Base-by-base conservation (phyloP, 2,329 filamentous ascomycete species). In the Albifimbria verrucaria region DNA sequence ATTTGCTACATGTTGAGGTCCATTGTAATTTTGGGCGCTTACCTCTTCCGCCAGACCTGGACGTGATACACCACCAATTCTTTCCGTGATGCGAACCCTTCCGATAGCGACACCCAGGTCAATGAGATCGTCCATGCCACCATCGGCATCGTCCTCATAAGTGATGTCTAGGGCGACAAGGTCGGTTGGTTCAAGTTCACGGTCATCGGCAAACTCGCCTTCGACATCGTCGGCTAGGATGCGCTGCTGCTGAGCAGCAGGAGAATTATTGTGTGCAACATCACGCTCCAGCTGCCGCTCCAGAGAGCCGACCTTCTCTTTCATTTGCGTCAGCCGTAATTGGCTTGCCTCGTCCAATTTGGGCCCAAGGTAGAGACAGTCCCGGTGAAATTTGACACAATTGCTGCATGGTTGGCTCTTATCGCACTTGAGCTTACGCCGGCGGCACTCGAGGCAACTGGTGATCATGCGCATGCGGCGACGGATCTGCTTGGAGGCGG, bases 361-460 rank as follows among this genome's bases (percentile, higher is more conserved):
- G 0, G 84, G 80, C 2, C 84, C 82, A 32, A 90, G 77, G 64
- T 88, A 90, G 36, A 88, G 64, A 59, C 81, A 84, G 20, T 81
- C 78, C 22, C 79, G 74, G 21, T 67, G 72, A 26, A 78, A 77
- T 60, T 79, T 80, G 57, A 71, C 72, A 68, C 85, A 88, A 68
- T 89, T 89, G 57, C 77, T 77, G 65, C 89, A 93, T 55, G 89
- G 87, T 49, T 87, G 80, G 20, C 68, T 77, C 70, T 89, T 90
- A 72, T 90, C 86, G 72, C 89, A 93, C 67, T 89, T 90, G 52
- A 92, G 75, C 70, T 93, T 93, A 41, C 89, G 81, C 21, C 88
- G 82, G 39, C 89, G 81, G 65, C 87, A 90, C 67, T 88, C 83
- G 28, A 87, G 77, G 65, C 86, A 90, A 24, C 83, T 87, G 56